Conservation (phyloP, 2,329 filamentous ascomycete genomes). For the Xylaria sp. region DNA sequence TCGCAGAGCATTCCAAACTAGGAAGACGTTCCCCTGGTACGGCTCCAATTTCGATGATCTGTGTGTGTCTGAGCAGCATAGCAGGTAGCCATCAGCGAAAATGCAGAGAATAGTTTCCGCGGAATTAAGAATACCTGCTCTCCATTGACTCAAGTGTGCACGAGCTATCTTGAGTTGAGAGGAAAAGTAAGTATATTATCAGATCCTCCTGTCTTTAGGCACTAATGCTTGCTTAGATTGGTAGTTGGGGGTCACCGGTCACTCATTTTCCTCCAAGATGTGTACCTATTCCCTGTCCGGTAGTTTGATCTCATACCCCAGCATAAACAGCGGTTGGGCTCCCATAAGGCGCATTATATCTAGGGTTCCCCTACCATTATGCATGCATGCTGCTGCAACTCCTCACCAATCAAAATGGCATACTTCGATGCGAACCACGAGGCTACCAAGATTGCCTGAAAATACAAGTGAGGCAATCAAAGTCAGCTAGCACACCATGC, state of each 20-base stretch:
- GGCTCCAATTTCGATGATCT: slow-evolving; percentile 40
- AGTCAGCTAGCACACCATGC: slow-evolving; percentile 9
- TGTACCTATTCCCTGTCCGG: neutral
- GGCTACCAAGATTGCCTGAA: slow-evolving; percentile 32
- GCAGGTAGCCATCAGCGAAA: slow-evolving; percentile 42
- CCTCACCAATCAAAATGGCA: slow-evolving; percentile 19
- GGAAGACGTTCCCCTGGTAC: slow-evolving; percentile 40
- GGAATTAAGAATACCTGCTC: slow-evolving; percentile 34
- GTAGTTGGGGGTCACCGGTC: neutral
- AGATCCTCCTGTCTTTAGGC: slow-evolving; percentile 13
- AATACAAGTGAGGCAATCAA: slow-evolving; percentile 32
- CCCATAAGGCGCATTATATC: slow-evolving; percentile 4
- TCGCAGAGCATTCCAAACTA: slow-evolving; percentile 32
- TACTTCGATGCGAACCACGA: slow-evolving; percentile 26
- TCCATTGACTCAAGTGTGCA: neutral
- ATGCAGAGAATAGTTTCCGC: slow-evolving; percentile 10
- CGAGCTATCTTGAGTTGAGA: neutral
- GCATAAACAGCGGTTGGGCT: slow-evolving; percentile 22
- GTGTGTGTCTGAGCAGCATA: slow-evolving; percentile 40
- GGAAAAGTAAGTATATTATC: neutral
- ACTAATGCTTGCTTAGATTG: slow-evolving; percentile 1
- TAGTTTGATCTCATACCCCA: neutral
- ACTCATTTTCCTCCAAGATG: neutral
- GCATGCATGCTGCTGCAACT: slow-evolving; percentile 26
- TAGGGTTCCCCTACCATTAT: slow-evolving; percentile 9